Percentiles rank a stretch among this genome's conserved stretches.
Conservation (phyloP, 2,329 filamentous ascomycete species). For the Penicillium crustosum region DNA sequence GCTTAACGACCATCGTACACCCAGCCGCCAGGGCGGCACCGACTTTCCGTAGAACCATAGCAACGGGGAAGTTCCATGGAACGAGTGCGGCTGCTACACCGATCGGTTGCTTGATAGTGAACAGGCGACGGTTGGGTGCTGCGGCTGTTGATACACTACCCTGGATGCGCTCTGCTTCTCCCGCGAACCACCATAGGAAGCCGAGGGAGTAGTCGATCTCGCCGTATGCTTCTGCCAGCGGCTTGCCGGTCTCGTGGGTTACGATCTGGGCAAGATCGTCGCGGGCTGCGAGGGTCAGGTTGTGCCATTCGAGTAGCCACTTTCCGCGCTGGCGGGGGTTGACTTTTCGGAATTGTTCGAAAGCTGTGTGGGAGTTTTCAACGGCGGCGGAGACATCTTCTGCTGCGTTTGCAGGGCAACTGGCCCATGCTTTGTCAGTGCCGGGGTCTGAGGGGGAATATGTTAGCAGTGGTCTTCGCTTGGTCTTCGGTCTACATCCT, state of each 20-base stretch:
- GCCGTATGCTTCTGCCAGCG: constrained; percentile 53
- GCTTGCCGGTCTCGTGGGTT: constrained; percentile 62
- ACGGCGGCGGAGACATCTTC: constrained; percentile 64
- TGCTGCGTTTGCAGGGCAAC: constrained; percentile 50
- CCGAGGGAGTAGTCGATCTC: constrained; percentile 58
- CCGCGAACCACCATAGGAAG: constrained; percentile 60
- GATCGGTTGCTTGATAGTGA: constrained; percentile 74
- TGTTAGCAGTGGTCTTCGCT: constrained; percentile 4
- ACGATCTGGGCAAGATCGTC: constrained; percentile 64
- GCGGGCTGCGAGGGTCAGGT: constrained; percentile 60
- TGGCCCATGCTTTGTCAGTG: constrained; percentile 52
- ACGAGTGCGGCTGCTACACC: constrained; percentile 68
- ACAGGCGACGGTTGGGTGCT: constrained; percentile 61
- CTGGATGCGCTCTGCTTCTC: constrained; percentile 62
- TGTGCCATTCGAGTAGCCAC: constrained; percentile 64
- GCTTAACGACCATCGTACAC: constrained; percentile 73
- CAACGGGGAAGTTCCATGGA: constrained; percentile 72
- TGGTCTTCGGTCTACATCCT: too few relatives aligned
- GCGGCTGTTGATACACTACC: constrained; percentile 62
- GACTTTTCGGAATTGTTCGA: constrained; percentile 59
- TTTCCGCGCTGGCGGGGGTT: constrained; percentile 63
- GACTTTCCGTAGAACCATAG: constrained; percentile 67
- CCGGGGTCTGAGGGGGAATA: constrained; percentile 47
- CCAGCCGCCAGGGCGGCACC: constrained; percentile 68
- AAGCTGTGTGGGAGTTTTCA: constrained; percentile 59